phyloP scores from a whole-genome alignment of 257 asterid species.

The Rehmannia glutinosa region DNA sequence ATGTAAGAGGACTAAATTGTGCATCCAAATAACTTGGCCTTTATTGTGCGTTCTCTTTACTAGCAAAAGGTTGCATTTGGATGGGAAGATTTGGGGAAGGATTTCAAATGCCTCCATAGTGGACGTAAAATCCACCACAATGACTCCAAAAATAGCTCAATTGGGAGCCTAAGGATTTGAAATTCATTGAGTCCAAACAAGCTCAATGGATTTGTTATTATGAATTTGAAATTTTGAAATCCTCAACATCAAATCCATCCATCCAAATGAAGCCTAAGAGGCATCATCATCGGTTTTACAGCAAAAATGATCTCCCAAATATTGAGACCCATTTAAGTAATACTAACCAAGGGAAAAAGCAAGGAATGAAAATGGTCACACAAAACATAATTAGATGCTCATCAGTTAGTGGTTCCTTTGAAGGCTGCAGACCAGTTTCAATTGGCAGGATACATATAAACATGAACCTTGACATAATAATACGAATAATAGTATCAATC shows the following conservation, averaged over 20 bases:
- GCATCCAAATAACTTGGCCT: background rate
- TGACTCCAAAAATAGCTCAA: too few relatives aligned
- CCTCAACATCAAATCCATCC: too few relatives aligned
- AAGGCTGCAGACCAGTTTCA: conserved; percentile 11
- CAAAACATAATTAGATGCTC: conserved; percentile 7
- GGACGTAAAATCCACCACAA: too few relatives aligned
- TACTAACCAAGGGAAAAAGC: conserved; percentile 1
- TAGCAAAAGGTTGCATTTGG: too few relatives aligned
- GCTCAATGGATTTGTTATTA: too few relatives aligned
- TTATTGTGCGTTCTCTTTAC: background rate
- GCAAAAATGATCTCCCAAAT: background rate
- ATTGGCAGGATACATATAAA: conserved; percentile 3
- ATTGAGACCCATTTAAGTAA: background rate
- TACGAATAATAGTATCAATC: conserved; percentile 12
- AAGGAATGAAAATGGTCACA: conserved; percentile 9
- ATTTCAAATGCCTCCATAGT: too few relatives aligned
- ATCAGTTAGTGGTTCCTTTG: conserved; percentile 2
- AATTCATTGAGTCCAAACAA: too few relatives aligned
- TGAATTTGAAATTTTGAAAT: too few relatives aligned
- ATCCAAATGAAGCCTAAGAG: too few relatives aligned
- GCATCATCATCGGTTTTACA: background rate
- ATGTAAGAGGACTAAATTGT: background rate
- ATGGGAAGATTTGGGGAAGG: too few relatives aligned
- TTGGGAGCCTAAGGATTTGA: too few relatives aligned
- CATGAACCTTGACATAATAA: conserved; percentile 12